These are phyloP conservation scores for Russula sp. DNA, from an alignment of 768 basidiomycete species.

Conservation along the genomic window DNA sequence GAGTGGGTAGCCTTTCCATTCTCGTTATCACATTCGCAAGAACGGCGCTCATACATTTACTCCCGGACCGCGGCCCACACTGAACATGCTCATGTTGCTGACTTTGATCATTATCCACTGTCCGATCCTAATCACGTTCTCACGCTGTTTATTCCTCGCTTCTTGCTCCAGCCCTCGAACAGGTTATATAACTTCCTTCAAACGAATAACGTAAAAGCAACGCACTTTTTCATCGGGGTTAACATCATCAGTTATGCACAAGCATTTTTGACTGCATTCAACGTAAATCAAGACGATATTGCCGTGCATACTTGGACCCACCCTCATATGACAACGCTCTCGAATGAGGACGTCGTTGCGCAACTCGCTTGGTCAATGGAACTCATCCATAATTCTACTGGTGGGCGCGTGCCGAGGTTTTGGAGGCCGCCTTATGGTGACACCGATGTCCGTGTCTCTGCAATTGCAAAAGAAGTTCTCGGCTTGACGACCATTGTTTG, in stretches of 20 bases:
- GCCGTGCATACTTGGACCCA: constrained; percentile 43
- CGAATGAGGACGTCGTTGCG: constrained; percentile 41
- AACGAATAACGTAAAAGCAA: constrained; percentile 60
- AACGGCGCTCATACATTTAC: background rate
- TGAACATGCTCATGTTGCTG: background rate
- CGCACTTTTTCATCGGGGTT: constrained; percentile 86
- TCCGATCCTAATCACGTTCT: constrained; percentile 11
- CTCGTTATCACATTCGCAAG: background rate
- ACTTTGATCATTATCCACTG: background rate
- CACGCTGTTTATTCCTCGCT: background rate
- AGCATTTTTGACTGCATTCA: constrained; percentile 49
- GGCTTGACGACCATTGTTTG: constrained; percentile 40
- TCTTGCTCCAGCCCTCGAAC: constrained; percentile 29
- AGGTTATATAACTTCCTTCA: constrained; percentile 60
- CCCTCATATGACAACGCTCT: constrained; percentile 45
- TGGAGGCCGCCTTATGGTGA: constrained; percentile 39
- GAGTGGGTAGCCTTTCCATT: constrained; percentile 20
- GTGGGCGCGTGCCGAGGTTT: constrained; percentile 37
- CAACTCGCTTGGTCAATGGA: constrained; percentile 50
- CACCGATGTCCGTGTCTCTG: constrained; percentile 42
- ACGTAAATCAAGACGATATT: constrained; percentile 33
- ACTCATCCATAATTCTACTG: constrained; percentile 45
- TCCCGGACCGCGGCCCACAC: background rate
- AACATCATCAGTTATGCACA: constrained; percentile 59
- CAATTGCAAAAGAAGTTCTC: constrained; percentile 43